Conservation (phyloP, 345 rosid species). For the Euphorbia tirucalli region DNA sequence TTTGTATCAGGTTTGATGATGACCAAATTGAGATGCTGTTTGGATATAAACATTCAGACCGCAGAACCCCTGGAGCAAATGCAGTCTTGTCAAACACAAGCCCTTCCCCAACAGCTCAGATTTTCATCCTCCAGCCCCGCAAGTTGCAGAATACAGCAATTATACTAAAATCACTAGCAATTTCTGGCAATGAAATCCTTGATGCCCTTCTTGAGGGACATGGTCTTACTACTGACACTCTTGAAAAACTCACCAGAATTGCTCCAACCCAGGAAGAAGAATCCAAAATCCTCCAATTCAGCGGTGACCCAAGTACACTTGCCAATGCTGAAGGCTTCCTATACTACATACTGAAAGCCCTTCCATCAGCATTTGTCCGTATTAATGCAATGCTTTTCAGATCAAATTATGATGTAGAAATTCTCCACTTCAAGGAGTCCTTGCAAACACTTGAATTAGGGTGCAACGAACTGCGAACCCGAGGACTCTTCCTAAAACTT, state of each 20-base stretch:
- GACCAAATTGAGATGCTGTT: slow-evolving; percentile 47
- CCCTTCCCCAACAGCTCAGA: slow-evolving; percentile 29
- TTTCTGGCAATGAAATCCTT: slow-evolving; percentile 42
- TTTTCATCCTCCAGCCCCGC: slow-evolving; percentile 51
- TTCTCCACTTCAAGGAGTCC: slow-evolving; percentile 52
- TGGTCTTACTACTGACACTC: slow-evolving; percentile 48
- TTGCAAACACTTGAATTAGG: slow-evolving; percentile 56
- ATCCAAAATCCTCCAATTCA: slow-evolving; percentile 52
- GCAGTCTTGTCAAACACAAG: slow-evolving; percentile 18
- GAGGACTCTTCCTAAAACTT: slow-evolving; percentile 71
- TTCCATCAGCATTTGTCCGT: slow-evolving; percentile 68
- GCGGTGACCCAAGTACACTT: slow-evolving; percentile 43
- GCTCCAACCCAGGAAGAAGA: slow-evolving; percentile 71
- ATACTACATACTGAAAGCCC: slow-evolving; percentile 53
- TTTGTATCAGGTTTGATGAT: slow-evolving; percentile 48
- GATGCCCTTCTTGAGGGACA: slow-evolving; percentile 50
- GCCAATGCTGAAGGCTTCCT: slow-evolving; percentile 75
- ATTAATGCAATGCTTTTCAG: slow-evolving; percentile 65
- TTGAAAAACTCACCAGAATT: slow-evolving; percentile 67
- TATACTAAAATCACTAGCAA: slow-evolving; percentile 46
- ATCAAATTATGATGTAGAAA: slow-evolving; percentile 57
- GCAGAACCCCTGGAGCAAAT: slow-evolving; percentile 15
- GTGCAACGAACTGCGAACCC: slow-evolving; percentile 60
- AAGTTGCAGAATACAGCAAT: slow-evolving; percentile 59
- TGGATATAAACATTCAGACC: slow-evolving; percentile 32